A percentile compares a stretch with the other conserved stretches of the same genome.
phyloP scores from a whole-genome alignment of 2,329 filamentous ascomycete species.

The Acarospora socialis region DNA sequence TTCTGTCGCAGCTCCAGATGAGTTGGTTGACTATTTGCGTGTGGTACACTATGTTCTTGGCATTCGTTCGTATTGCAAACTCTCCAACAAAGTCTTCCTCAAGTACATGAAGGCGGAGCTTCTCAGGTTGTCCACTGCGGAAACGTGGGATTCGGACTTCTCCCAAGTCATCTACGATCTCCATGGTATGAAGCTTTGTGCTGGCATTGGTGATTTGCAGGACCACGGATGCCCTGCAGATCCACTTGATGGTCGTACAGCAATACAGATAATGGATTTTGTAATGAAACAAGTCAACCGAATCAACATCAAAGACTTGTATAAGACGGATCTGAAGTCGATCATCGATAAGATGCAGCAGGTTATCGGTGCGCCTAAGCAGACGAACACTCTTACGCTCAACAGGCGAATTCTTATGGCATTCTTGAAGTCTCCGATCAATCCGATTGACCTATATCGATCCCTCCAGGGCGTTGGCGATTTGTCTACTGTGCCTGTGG shows the following conservation, averaged over 20 bases:
- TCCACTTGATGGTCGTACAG: conserved; percentile 64
- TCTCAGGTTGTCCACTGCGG: conserved; percentile 52
- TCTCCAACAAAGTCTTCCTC: conserved; percentile 73
- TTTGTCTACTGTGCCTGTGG: conserved; percentile 56
- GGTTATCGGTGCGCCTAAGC: conserved; percentile 65
- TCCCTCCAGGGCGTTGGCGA: conserved; percentile 67
- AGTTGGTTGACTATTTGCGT: conserved; percentile 65
- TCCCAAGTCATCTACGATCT: conserved; percentile 74
- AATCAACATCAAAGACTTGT: conserved; percentile 77
- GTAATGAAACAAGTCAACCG: conserved; percentile 67
- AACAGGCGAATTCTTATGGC: conserved; percentile 73
- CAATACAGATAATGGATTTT: conserved; percentile 68
- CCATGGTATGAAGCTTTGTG: conserved; percentile 63
- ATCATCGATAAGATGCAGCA: conserved; percentile 91
- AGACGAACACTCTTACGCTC: conserved; percentile 65
- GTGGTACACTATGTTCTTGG: conserved; percentile 75
- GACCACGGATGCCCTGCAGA: conserved; percentile 72
- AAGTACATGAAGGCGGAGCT: conserved; percentile 81
- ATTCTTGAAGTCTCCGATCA: conserved; percentile 70
- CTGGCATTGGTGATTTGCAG: conserved; percentile 45
- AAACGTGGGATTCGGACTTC: conserved; percentile 75
- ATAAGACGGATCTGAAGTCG: conserved; percentile 78
- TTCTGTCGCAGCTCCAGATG: conserved; percentile 54
- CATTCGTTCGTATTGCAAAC: conserved; percentile 69
- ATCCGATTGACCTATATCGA: conserved; percentile 64